These are phyloP conservation scores for Cubamyces lactineus DNA, from an alignment of 768 basidiomycete species.

Conservation along the genomic window DNA sequence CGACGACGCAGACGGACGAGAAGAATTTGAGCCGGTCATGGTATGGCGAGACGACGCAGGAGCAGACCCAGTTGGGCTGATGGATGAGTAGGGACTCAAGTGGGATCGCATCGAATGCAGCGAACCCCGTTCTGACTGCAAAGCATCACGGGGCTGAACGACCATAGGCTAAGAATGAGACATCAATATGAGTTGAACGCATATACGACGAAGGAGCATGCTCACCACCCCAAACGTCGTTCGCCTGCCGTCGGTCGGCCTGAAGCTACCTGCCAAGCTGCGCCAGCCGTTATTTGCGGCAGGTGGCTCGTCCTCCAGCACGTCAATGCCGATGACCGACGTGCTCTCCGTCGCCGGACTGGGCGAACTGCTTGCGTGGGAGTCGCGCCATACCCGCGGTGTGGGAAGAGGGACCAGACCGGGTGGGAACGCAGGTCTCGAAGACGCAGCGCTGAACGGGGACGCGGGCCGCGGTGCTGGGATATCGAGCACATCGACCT, in stretches of 20 bases:
- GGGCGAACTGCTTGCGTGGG: constrained; percentile 25
- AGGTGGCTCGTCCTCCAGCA: constrained; percentile 74
- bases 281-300: constrained; percentile 64
- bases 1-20: constrained; percentile 47
- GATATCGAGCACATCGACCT: constrained; percentile 54
- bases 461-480: constrained; percentile 62
- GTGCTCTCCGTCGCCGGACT: constrained; percentile 24
- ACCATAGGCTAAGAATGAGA: constrained; percentile 43
- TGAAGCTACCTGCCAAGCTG: constrained; percentile 46
- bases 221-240: constrained; percentile 69
- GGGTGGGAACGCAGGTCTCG: constrained; percentile 36
- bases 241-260: constrained; percentile 38
- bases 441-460: constrained; percentile 47
- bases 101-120: constrained; percentile 66
- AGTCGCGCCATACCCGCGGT: constrained; percentile 40
- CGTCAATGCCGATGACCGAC: constrained; percentile 50
- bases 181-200: background rate
- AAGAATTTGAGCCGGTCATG: constrained; percentile 54
- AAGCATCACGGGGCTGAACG: constrained; percentile 43
- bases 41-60: constrained; percentile 50
- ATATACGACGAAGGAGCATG: constrained; percentile 19
- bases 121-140: constrained; percentile 65
- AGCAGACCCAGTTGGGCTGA: constrained; percentile 51
- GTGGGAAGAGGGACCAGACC: constrained; percentile 40
- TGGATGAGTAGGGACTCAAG: constrained; percentile 45